Percentiles rank a stretch among this genome's conserved stretches.
Evolutionary conservation across 2,329 filamentous ascomycete species (phyloP).

Genomic region (Gremmenia infestans): DNA sequence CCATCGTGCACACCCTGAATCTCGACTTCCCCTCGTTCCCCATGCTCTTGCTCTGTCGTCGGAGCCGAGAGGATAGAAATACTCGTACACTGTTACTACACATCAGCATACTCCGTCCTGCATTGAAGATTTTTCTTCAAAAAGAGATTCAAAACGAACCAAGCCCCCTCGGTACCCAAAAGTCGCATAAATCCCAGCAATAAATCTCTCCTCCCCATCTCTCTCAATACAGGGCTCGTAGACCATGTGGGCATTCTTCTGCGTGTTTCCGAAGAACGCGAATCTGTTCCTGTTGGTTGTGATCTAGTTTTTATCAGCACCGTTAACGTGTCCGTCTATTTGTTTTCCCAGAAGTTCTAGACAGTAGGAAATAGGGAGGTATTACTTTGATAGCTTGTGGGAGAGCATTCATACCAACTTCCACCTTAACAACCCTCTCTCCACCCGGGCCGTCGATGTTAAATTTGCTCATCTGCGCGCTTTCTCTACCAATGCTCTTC

Average conservation of each 20-base stretch:
- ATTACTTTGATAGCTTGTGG: constrained; percentile 13
- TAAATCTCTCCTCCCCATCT: background rate
- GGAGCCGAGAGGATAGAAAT: constrained; percentile 3
- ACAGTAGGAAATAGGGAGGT: background rate
- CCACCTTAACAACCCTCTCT: constrained; percentile 8
- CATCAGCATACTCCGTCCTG: background rate
- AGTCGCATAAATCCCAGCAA: constrained; percentile 11
- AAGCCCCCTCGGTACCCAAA: constrained; percentile 2
- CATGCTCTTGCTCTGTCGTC: background rate
- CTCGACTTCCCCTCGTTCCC: background rate
- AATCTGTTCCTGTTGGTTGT: constrained; percentile 10
- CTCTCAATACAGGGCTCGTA: background rate
- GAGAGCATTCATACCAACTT: constrained; percentile 14
- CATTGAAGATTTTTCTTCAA: no score
- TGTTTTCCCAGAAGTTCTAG: background rate
- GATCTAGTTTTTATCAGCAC: constrained; percentile 2
- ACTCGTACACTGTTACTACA: background rate
- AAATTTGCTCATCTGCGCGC: background rate
- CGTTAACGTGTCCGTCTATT: background rate
- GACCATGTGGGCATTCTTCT: constrained; percentile 9
- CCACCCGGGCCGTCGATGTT: constrained; percentile 10
- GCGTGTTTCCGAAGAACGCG: constrained; percentile 9
- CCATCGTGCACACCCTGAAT: background rate
- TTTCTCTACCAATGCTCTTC: background rate
- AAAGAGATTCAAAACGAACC: background rate